Percentiles rank a stretch among this genome's conserved stretches.
Conservation (phyloP, 352 stramenopile genomes). For the Globisporangium recalcitrans region DNA sequence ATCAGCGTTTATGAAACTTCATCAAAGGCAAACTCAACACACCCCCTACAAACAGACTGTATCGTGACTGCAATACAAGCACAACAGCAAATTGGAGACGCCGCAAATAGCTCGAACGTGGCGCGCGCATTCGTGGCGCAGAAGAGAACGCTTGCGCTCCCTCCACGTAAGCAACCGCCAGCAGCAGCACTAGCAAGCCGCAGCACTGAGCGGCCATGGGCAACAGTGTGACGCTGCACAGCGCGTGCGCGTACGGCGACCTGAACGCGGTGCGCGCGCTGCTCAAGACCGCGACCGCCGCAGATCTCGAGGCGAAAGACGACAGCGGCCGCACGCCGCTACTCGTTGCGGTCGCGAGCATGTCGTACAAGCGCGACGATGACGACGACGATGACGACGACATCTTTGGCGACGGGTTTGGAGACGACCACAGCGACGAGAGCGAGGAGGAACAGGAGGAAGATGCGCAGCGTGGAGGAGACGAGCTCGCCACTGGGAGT, state of each 20-base stretch:
- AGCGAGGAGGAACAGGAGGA: conserved; percentile 16
- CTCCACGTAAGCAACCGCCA: neutral
- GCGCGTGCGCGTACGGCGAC: conserved; percentile 72
- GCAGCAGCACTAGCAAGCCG: neutral
- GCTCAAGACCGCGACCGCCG: conserved; percentile 51
- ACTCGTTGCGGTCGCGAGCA: conserved; percentile 59
- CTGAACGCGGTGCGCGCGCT: conserved; percentile 48
- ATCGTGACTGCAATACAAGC: too few species aligned
- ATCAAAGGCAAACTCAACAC: too few species aligned
- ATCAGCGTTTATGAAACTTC: too few species aligned
- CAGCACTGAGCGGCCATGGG: conserved; percentile 38
- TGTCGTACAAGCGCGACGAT: conserved; percentile 41
- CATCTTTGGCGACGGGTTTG: conserved; percentile 24
- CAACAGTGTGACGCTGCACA: conserved; percentile 79
- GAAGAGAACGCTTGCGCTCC: neutral
- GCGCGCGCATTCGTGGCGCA: neutral
- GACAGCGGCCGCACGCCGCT: conserved; percentile 73
- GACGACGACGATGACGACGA: conserved; percentile 36
- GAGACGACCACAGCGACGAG: conserved; percentile 28
- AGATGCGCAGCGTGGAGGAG: neutral
- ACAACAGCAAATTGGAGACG: too few species aligned
- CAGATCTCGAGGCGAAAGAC: conserved; percentile 67
- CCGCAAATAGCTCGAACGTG: too few species aligned
- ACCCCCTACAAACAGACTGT: too few species aligned
- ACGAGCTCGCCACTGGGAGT: conserved; percentile 1